These are phyloP conservation scores for Venturia aucupariae DNA, from an alignment of 2,329 filamentous ascomycete genomes.

Conservation along the genomic window DNA sequence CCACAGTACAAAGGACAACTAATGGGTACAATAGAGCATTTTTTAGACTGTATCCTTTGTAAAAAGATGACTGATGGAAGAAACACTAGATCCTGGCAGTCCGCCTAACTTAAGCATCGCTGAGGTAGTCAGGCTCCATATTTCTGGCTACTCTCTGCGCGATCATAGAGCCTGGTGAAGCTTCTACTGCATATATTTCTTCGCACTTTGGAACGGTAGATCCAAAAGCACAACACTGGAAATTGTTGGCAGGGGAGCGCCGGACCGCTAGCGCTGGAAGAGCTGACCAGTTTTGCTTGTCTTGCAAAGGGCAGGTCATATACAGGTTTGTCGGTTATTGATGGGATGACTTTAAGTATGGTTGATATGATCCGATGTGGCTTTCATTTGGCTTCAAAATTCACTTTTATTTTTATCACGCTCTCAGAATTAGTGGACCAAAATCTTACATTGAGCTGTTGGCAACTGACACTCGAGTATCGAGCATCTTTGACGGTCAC, in stretches of 20 bases:
- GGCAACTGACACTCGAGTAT: neutral
- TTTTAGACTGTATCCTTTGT: neutral
- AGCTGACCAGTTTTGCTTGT: neutral
- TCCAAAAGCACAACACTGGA: neutral
- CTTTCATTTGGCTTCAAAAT: constrained; percentile 5
- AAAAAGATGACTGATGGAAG: neutral
- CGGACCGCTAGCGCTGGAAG: neutral
- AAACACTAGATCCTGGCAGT: neutral
- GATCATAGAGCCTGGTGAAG: neutral
- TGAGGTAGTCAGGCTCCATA: neutral
- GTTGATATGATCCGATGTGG: neutral
- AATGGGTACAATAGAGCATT: neutral
- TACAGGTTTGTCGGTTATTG: neutral
- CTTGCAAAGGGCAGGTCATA: neutral
- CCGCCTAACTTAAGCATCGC: neutral
- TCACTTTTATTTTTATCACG: neutral
- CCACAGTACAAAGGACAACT: neutral
- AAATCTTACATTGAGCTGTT: neutral
- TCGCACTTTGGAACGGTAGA: neutral
- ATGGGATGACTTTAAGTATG: neutral
- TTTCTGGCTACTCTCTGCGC: neutral
- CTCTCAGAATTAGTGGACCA: neutral
- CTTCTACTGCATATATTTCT: neutral
- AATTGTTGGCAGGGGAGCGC: neutral
- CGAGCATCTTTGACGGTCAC: neutral